phyloP scores from a whole-genome alignment of 1,284 basidiomycete species.

The Sporisorium scitamineum region DNA sequence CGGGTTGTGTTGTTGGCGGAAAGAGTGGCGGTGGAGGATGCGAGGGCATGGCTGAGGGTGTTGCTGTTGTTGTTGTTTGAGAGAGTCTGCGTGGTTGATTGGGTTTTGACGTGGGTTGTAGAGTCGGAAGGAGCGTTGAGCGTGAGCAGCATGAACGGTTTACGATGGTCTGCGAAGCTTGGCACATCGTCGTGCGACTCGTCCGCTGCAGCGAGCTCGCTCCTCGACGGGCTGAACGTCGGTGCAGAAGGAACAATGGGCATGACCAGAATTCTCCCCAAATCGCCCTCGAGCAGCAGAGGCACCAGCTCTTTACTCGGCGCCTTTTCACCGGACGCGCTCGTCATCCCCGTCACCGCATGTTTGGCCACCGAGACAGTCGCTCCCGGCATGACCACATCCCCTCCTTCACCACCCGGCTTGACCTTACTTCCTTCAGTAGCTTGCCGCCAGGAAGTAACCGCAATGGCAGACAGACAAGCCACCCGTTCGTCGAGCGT shows the following conservation, averaged over 20 bases:
- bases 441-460: slow-evolving; percentile 37
- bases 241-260: slow-evolving; percentile 24
- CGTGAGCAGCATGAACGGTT: slow-evolving; percentile 48
- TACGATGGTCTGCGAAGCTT: slow-evolving; percentile 2
- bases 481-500: slow-evolving; percentile 40
- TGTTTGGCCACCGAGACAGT: slow-evolving; percentile 28
- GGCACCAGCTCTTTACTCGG: slow-evolving; percentile 24
- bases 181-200: slow-evolving; percentile 13
- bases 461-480: slow-evolving; percentile 41
- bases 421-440: background rate
- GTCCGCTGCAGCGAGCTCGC: slow-evolving; percentile 13
- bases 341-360: slow-evolving; percentile 15
- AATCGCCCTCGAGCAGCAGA: slow-evolving; percentile 38
- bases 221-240: slow-evolving; percentile 7
- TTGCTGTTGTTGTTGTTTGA: background rate
- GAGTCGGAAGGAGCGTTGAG: slow-evolving; percentile 31
- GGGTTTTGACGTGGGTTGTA: background rate
- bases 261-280: slow-evolving; percentile 41
- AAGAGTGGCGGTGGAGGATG: slow-evolving; percentile 25
- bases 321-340: background rate
- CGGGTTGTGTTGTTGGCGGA: slow-evolving; percentile 24
- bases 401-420: background rate
- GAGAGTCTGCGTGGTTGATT: slow-evolving; percentile 8
- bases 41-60: slow-evolving; percentile 9
- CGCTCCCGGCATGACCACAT: slow-evolving; percentile 22